Evolutionary conservation across 306 rosid species (phyloP).

Genomic region (Canavalia gladiata): DNA sequence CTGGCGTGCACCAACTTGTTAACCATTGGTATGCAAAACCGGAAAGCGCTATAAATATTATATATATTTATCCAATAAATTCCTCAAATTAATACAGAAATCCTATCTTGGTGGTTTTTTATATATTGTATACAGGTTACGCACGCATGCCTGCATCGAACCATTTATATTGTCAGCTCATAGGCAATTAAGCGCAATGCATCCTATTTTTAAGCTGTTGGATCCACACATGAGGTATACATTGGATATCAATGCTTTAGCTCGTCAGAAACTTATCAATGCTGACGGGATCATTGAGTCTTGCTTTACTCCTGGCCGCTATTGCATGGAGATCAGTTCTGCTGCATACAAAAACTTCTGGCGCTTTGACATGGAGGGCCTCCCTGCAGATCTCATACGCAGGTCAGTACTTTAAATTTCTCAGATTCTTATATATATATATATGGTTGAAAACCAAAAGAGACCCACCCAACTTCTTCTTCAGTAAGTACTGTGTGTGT

Average conservation of each 20-base stretch:
- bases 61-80: neutral
- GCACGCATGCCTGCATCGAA: slow-evolving; percentile 81
- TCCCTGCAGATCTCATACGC: slow-evolving; percentile 85
- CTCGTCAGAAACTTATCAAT: slow-evolving; percentile 71
- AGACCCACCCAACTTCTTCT: too few species aligned
- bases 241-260: slow-evolving; percentile 75
- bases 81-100: neutral
- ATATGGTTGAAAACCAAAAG: too few species aligned
- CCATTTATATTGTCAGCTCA: slow-evolving; percentile 87
- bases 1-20: slow-evolving; percentile 89
- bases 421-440: too few species aligned
- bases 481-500: too few species aligned
- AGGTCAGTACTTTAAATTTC: neutral
- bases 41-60: neutral
- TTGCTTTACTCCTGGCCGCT: slow-evolving; percentile 88
- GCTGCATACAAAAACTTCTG: slow-evolving; percentile 74
- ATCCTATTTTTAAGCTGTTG: slow-evolving; percentile 81
- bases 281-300: slow-evolving; percentile 80
- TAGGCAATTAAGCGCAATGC: slow-evolving; percentile 93
- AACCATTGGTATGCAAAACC: slow-evolving; percentile 72
- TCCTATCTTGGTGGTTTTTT: neutral
- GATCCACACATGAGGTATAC: slow-evolving; percentile 96
- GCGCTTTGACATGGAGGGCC: slow-evolving; percentile 87
- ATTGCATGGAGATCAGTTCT: slow-evolving; percentile 82
- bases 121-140: slow-evolving; percentile 55